Conservation (phyloP, 257 asterid genomes). For the Mitragyna speciosa region DNA sequence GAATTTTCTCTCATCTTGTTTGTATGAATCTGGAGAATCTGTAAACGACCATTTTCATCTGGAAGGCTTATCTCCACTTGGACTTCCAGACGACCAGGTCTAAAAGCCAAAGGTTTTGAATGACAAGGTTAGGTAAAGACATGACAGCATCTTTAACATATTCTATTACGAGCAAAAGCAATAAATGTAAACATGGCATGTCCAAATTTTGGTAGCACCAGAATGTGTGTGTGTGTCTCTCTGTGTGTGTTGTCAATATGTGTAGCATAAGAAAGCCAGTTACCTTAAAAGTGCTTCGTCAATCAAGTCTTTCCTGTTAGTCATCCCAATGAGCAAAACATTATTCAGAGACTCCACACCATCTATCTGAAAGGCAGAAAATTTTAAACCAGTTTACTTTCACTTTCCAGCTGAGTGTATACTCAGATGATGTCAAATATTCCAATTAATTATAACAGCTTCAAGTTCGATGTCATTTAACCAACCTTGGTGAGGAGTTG, state of each 20-base stretch:
- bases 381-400: slow-evolving; percentile 4
- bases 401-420: not conserved
- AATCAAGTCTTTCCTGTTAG: slow-evolving; percentile 93
- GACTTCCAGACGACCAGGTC: slow-evolving; percentile 99
- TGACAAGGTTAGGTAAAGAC: slow-evolving; percentile 4
- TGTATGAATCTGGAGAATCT: slow-evolving; percentile 97
- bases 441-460: slow-evolving; percentile 15
- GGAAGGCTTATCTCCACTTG: slow-evolving; percentile 99
- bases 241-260: not conserved
- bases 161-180: not conserved
- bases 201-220: not conserved
- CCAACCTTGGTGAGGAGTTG: slow-evolving; percentile 97
- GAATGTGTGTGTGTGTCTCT: not conserved
- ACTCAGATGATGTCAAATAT: slow-evolving; percentile 1
- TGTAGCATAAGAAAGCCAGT: slow-evolving; percentile 8
- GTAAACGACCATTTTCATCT: slow-evolving; percentile 96
- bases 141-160: slow-evolving; percentile 6
- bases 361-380: slow-evolving; percentile 69
- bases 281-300: slow-evolving; percentile 99
- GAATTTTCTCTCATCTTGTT: slow-evolving; percentile 95
- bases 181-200: not conserved
- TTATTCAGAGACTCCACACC: slow-evolving; percentile 98
- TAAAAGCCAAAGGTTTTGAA: slow-evolving; percentile 33
- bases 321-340: slow-evolving; percentile 98
- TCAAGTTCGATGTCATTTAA: slow-evolving; percentile 19